Percentiles rank a stretch among this genome's conserved stretches.
Conservation (phyloP, 768 basidiomycete genomes). For the Suillus bovinus region DNA sequence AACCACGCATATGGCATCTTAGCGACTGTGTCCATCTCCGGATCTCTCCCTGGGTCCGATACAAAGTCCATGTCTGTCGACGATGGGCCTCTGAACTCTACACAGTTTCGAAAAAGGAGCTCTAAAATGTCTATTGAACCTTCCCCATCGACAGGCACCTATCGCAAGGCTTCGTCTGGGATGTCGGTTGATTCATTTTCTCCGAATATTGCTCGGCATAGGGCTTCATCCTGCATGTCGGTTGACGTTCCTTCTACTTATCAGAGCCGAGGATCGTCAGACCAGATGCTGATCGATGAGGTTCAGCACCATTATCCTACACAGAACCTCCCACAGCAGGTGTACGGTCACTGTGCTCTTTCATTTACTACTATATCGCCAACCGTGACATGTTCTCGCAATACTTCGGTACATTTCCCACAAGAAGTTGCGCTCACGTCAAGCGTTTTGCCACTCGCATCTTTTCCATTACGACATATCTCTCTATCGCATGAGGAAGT, state of each 20-base stretch:
- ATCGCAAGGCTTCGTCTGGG: background rate
- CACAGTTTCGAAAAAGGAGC: background rate
- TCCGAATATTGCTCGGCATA: background rate
- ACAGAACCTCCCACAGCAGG: background rate
- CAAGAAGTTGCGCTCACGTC: background rate
- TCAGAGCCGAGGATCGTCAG: background rate
- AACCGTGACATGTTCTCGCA: background rate
- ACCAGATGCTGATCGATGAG: constrained; percentile 2
- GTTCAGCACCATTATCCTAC: background rate
- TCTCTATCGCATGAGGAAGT: background rate
- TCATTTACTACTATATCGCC: background rate
- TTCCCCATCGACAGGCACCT: background rate
- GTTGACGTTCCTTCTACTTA: background rate
- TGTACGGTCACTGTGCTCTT: no score
- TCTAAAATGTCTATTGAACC: background rate
- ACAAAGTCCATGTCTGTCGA: constrained; percentile 1
- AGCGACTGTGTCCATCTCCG: background rate
- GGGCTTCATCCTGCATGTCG: background rate
- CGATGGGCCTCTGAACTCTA: background rate
- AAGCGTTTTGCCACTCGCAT: background rate
- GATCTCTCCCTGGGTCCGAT: background rate
- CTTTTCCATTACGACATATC: background rate
- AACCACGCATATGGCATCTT: background rate
- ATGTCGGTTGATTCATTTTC: constrained; percentile 1
- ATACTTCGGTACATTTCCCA: background rate